Conservation (phyloP, 768 basidiomycete species). For the Astraeus odoratus region DNA sequence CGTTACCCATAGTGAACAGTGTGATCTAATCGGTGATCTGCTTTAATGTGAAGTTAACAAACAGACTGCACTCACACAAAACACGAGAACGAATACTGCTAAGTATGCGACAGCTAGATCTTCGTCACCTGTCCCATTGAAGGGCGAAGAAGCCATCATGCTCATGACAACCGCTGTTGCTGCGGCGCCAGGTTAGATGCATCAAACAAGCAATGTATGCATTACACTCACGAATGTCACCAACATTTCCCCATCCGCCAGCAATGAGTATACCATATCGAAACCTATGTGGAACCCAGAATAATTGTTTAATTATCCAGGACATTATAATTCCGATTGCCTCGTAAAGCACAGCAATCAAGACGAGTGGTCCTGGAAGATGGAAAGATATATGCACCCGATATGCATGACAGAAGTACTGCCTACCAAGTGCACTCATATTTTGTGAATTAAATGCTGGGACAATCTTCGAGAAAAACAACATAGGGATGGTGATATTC, state of each 20-base stretch:
- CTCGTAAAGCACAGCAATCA: conserved; percentile 58
- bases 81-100: conserved; percentile 53
- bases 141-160: conserved; percentile 54
- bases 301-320: conserved; percentile 50
- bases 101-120: conserved; percentile 63
- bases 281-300: conserved; percentile 76
- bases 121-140: conserved; percentile 50
- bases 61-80: conserved; percentile 36
- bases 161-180: conserved; percentile 63
- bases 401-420: not conserved
- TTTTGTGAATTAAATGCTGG: conserved; percentile 58
- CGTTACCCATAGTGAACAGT: conserved; percentile 58
- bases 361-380: conserved; percentile 49
- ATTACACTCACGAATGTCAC: conserved; percentile 57
- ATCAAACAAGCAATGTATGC: not conserved
- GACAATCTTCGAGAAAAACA: conserved; percentile 69
- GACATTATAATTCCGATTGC: conserved; percentile 46
- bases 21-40: conserved; percentile 36
- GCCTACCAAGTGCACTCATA: conserved; percentile 44
- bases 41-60: not conserved
- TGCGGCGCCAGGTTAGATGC: conserved; percentile 18
- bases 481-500: conserved; percentile 56
- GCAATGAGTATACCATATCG: conserved; percentile 64
- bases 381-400: not conserved
- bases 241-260: conserved; percentile 63